Conservation (phyloP, 257 asterid species). For the Nicotiana benthamiana region DNA sequence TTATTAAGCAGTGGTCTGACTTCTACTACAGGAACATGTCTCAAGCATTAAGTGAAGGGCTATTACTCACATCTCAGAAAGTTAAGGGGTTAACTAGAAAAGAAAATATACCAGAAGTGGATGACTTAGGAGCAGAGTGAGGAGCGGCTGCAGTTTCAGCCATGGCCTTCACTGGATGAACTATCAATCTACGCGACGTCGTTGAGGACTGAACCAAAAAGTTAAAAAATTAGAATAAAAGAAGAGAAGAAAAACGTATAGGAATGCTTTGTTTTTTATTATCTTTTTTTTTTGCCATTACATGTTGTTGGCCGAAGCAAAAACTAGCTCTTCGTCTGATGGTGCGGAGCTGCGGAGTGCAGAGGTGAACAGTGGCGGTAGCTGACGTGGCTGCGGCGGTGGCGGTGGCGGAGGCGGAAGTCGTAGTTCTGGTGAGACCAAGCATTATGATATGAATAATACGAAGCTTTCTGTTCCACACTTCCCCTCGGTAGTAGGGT, state of each 20-base stretch:
- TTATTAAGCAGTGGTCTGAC: background rate
- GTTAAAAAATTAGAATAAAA: background rate
- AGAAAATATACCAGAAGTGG: conserved; percentile 30
- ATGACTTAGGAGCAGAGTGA: conserved; percentile 23
- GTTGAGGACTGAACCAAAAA: conserved; percentile 20
- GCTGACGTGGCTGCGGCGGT: conserved; percentile 1
- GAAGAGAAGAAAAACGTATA: background rate
- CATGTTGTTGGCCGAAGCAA: conserved; percentile 11
- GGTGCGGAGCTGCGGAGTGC: background rate
- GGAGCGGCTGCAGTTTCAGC: conserved; percentile 47
- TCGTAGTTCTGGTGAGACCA: conserved; percentile 1
- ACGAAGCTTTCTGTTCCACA: background rate
- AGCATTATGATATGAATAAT: background rate
- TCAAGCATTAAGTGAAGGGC: background rate
- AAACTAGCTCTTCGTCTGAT: background rate
- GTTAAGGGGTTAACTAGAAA: background rate
- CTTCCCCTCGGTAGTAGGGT: background rate
- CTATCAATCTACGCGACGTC: conserved; percentile 20
- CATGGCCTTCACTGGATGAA: conserved; percentile 59
- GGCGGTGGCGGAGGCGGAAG: conserved; percentile 14
- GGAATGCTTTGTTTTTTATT: background rate
- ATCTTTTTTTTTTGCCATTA: background rate
- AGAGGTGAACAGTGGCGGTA: background rate
- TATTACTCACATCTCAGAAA: background rate
- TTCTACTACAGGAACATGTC: background rate